Base-by-base conservation (phyloP, 352 stramenopile species). In the Phytophthora pisi region DNA sequence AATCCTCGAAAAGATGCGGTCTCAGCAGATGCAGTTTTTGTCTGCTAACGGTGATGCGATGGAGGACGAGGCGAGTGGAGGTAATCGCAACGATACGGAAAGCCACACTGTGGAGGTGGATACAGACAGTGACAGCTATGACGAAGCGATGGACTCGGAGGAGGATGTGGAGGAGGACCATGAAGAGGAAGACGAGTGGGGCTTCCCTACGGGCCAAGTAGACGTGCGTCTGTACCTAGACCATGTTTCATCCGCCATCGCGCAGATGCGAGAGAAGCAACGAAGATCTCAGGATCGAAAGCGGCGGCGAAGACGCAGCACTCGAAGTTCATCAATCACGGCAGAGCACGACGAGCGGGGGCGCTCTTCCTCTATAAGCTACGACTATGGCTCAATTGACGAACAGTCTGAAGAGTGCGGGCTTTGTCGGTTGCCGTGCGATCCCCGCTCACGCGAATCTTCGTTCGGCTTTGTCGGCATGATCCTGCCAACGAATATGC, bases 161-260 rank as follows among this genome's bases (percentile, higher is more conserved):
- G 61, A 87, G 43, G 71, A 79, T 4, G 71, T 83, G 8, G 64
- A 75, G n/a, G 64, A 76, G 10, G 74, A 89, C 6, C 75, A 89
- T n/a, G 80, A 86, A 46, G 81, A 89, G 43, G 76, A 88, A 55
- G 85, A 93, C 45, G 85, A 93, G 42, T 93, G 85, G 85, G 85
- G 85, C 0, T 93, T 93, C 28, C 85, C 85, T n/a, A 90, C 85
- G 49, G 85, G 85, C 20, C 83, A 90, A 34, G 60, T 93, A 31
- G 70, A 91, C 46, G 61, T 92, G 38, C 65, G 76, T 34, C 68
- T 93, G 45, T 93, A 93, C 56, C 57, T 93, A 13, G 71, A 84
- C 36, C 85, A 93, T 50, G 70, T 92, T 9, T 79, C 81, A 18
- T 88, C 81, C 16, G 85, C 83, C 7, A 86, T 93, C 15, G 75